These are phyloP conservation scores for Sonneratia alba DNA, from an alignment of 345 rosid species.

Conservation along the genomic window DNA sequence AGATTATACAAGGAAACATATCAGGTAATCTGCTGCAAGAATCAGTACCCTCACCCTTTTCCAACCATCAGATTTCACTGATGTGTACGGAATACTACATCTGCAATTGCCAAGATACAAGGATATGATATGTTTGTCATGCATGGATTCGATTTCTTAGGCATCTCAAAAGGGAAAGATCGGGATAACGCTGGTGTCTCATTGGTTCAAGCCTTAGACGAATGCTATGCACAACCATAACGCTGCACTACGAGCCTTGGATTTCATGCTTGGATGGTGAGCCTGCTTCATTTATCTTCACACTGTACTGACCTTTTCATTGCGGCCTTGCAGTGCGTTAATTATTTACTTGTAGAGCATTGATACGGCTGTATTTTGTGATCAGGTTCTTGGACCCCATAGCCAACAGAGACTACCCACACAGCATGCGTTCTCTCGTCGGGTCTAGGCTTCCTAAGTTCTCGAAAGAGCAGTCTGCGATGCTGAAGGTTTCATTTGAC, in stretches of 20 bases:
- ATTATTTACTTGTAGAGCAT: too few species aligned
- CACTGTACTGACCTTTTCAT: too few species aligned
- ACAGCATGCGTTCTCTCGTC: constrained; percentile 7
- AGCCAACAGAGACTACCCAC: constrained; percentile 12
- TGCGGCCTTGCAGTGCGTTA: too few species aligned
- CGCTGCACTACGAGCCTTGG: constrained; percentile 9
- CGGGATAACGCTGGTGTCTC: constrained; percentile 2
- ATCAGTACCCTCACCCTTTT: too few species aligned
- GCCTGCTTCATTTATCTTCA: neutral
- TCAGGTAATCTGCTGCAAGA: constrained; percentile 11
- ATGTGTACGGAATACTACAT: too few species aligned
- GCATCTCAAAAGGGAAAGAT: constrained; percentile 14
- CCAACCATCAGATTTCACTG: too few species aligned
- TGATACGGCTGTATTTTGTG: too few species aligned
- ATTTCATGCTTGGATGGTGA: constrained; percentile 14
- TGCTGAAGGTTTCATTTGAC: constrained; percentile 13
- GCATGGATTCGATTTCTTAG: neutral
- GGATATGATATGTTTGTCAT: too few species aligned
- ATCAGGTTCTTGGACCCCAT: constrained; percentile 18
- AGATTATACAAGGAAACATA: constrained; percentile 22
- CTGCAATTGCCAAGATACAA: too few species aligned
- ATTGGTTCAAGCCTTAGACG: constrained; percentile 7
- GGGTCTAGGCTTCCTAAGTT: constrained; percentile 13
- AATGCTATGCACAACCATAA: neutral
- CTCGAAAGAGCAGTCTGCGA: constrained; percentile 5